Percentiles rank a stretch among this genome's conserved stretches.
Conservation (phyloP, 2,329 filamentous ascomycete genomes). For the Ascochyta clinopodiicola region DNA sequence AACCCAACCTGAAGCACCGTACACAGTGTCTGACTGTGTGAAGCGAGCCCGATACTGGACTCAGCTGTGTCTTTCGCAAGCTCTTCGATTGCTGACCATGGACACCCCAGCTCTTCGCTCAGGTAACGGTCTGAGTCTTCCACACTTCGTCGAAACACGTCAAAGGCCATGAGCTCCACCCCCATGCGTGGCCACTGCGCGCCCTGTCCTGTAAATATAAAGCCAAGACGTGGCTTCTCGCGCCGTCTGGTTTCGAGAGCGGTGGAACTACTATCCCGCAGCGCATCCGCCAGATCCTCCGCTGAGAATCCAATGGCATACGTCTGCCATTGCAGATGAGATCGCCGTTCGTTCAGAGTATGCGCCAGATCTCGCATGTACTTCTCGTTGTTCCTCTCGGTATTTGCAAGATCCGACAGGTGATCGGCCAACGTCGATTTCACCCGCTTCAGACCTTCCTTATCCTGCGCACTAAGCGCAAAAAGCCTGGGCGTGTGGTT, state of each 20-base stretch:
- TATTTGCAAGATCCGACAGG: not conserved
- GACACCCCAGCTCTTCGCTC: conserved; percentile 25
- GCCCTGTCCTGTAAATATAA: too few species aligned
- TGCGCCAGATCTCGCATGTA: not conserved
- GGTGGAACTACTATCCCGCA: not conserved
- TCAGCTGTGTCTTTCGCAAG: too few species aligned
- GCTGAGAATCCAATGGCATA: conserved; percentile 18
- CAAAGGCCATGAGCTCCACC: not conserved
- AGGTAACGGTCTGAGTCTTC: conserved; percentile 20
- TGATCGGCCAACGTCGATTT: not conserved
- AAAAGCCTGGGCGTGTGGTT: not conserved
- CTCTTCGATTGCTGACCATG: too few species aligned
- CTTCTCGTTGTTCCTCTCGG: not conserved
- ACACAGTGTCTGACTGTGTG: too few species aligned
- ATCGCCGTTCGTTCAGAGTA: not conserved
- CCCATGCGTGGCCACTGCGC: too few species aligned
- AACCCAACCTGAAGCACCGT: too few species aligned
- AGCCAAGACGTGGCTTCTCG: too few species aligned
- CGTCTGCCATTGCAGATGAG: conserved; percentile 1
- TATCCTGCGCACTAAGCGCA: not conserved
- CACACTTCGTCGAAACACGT: not conserved
- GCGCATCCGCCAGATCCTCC: not conserved
- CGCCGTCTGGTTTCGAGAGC: not conserved
- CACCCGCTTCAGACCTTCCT: not conserved
- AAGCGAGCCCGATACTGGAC: too few species aligned